Evolutionary conservation across 441 rosid genomes (phyloP).

Genomic region (Populus tomentosa): DNA sequence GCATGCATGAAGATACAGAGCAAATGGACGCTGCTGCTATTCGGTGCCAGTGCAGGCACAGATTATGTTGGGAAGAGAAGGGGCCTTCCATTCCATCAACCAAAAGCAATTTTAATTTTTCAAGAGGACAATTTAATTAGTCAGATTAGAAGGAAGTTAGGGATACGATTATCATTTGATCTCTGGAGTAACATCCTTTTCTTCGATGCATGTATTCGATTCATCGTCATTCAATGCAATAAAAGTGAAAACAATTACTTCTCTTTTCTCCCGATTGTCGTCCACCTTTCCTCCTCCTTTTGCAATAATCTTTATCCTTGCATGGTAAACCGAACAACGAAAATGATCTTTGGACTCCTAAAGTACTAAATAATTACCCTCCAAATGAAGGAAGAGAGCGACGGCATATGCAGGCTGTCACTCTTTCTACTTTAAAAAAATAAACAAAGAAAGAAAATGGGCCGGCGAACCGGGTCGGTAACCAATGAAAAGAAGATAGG

Average conservation of each 20-base stretch:
- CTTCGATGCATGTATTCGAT: background rate
- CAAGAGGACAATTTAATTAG: background rate
- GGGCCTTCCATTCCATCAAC: background rate
- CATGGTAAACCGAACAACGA: too few relatives aligned
- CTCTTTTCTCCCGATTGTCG: background rate
- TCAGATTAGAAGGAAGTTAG: background rate
- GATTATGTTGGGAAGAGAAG: too few relatives aligned
- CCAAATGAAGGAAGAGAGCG: too few relatives aligned
- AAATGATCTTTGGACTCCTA: too few relatives aligned
- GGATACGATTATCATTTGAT: background rate
- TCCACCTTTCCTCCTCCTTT: background rate
- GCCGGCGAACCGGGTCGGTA: background rate
- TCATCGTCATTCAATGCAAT: background rate
- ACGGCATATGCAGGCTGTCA: background rate
- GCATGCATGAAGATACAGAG: background rate
- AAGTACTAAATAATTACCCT: too few relatives aligned
- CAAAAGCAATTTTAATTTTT: background rate
- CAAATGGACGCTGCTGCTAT: background rate
- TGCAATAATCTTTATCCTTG: too few relatives aligned
- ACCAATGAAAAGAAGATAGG: conserved; percentile 16
- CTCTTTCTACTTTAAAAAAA: too few relatives aligned
- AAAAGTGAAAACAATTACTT: background rate
- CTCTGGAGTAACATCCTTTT: background rate
- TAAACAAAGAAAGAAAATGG: too few relatives aligned
- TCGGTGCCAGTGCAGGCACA: background rate